Conservation (phyloP, 352 stramenopile genomes). For the Phytophthora podocarpi region DNA sequence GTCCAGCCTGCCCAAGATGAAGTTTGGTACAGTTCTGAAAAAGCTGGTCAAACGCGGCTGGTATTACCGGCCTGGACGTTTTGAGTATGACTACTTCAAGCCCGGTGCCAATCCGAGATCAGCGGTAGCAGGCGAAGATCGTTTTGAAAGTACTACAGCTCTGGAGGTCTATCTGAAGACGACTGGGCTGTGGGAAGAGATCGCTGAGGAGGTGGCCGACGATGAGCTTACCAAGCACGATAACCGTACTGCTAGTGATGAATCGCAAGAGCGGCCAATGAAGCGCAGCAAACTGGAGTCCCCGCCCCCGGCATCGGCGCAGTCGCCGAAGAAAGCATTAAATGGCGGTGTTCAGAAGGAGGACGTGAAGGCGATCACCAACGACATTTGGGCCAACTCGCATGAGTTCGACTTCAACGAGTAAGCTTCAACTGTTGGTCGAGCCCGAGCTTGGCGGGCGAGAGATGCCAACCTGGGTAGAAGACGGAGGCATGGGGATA, state of each 20-base stretch:
- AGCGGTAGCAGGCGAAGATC: constrained; percentile 64
- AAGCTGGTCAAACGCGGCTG: constrained; percentile 63
- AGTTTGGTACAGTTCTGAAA: constrained; percentile 64
- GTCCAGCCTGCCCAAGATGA: constrained; percentile 37
- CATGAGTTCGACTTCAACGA: constrained; percentile 80
- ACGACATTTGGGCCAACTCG: constrained; percentile 85
- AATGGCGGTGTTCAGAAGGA: constrained; percentile 40
- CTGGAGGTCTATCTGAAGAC: constrained; percentile 75
- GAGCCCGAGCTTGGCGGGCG: constrained; percentile 8
- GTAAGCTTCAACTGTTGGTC: constrained; percentile 10
- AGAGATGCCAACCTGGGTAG: not conserved
- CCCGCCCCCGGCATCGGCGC: constrained; percentile 10
- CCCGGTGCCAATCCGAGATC: constrained; percentile 55
- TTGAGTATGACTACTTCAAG: constrained; percentile 90
- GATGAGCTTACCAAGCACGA: constrained; percentile 27
- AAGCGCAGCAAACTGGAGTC: constrained; percentile 41
- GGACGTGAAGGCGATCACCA: constrained; percentile 68
- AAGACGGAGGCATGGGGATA: constrained; percentile 10
- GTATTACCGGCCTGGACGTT: constrained; percentile 71
- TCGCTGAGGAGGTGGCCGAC: constrained; percentile 37
- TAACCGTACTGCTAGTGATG: not conserved
- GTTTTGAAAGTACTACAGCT: constrained; percentile 72
- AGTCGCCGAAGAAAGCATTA: constrained; percentile 37
- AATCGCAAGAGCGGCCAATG: constrained; percentile 7
- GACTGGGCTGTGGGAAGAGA: constrained; percentile 64